Percentiles rank a stretch among this genome's conserved stretches.
These are phyloP conservation scores for Russula compacta DNA, from an alignment of 768 basidiomycete species.

Conservation along the genomic window DNA sequence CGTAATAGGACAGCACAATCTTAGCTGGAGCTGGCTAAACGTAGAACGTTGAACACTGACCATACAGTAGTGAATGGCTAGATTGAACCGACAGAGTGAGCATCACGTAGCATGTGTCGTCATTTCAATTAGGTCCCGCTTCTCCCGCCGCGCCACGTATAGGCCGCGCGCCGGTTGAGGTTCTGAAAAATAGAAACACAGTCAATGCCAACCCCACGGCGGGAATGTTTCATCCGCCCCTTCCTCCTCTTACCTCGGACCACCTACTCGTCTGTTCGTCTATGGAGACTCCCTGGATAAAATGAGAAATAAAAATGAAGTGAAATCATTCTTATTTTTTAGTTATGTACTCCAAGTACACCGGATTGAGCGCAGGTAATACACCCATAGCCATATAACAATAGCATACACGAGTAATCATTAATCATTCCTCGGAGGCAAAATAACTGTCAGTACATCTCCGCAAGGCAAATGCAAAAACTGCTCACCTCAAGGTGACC, in stretches of 20 bases:
- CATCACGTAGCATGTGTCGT: neutral
- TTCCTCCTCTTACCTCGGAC: neutral
- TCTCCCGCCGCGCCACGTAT: neutral
- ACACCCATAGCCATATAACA: slow-evolving; percentile 6
- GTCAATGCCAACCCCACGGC: neutral
- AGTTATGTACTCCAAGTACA: slow-evolving; percentile 8
- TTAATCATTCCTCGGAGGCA: neutral
- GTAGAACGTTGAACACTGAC: no score
- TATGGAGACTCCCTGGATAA: neutral
- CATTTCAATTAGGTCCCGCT: neutral
- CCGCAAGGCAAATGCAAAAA: neutral
- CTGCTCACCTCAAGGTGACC: neutral
- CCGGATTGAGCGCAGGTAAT: slow-evolving; percentile 6
- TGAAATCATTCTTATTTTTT: neutral
- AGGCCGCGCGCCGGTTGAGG: neutral
- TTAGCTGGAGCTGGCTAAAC: neutral
- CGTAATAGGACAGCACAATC: slow-evolving; percentile 4
- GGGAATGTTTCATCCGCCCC: neutral
- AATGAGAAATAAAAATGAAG: neutral
- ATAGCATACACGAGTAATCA: neutral
- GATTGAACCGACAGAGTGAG: neutral
- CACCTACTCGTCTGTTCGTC: neutral
- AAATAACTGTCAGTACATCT: neutral
- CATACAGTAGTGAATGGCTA: neutral
- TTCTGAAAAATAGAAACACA: slow-evolving; percentile 1